These are phyloP conservation scores for Wickerhamiella sergipiensis DNA, from an alignment of 805 yeast genomes.

Conservation along the genomic window DNA sequence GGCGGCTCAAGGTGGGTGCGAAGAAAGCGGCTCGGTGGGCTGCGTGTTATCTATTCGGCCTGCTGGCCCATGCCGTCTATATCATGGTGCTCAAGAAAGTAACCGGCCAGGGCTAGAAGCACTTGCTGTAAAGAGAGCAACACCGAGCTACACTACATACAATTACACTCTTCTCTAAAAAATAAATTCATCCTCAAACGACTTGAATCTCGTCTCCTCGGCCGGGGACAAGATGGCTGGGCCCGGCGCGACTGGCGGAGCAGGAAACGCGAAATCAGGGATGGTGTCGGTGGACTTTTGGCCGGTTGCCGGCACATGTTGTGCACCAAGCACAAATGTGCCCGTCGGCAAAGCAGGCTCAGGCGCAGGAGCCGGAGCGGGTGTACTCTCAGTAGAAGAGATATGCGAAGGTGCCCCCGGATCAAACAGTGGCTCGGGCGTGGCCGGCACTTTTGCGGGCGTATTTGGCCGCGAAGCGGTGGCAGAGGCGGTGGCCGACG, in stretches of 20 bases:
- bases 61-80: neutral
- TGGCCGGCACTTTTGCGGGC: neutral
- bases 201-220: neutral
- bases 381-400: neutral
- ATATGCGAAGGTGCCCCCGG: neutral
- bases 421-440: neutral
- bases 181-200: neutral
- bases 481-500: too few relatives aligned
- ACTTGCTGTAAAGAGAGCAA: too few relatives aligned
- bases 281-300: conserved; percentile 1
- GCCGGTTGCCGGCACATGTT: neutral
- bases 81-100: neutral
- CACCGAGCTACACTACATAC: too few relatives aligned
- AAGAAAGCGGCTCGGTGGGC: neutral
- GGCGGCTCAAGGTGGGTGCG: neutral
- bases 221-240: neutral
- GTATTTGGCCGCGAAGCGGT: too few relatives aligned
- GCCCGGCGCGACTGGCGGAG: neutral
- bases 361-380: neutral
- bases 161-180: neutral
- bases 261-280: neutral
- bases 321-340: neutral
- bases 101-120: too few relatives aligned
- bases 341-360: neutral
- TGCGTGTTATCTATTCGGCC: neutral